These are phyloP conservation scores for Penicillium canariense DNA, from an alignment of 495 filamentous ascomycete genomes.

Conservation along the genomic window DNA sequence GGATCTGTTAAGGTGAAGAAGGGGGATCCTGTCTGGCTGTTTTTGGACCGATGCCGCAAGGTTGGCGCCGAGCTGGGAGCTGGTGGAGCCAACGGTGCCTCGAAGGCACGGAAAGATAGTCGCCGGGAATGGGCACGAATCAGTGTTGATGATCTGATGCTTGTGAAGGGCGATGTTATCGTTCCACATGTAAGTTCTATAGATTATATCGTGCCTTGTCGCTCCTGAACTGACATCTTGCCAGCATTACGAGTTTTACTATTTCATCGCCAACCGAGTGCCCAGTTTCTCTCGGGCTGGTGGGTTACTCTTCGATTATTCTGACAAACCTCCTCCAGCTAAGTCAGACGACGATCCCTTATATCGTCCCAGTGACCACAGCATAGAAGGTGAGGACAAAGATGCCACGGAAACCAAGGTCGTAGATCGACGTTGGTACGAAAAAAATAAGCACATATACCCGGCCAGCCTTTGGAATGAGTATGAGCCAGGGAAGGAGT, in stretches of 20 bases:
- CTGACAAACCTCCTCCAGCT: constrained; percentile 49
- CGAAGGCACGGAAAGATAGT: constrained; percentile 57
- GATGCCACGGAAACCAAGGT: constrained; percentile 89
- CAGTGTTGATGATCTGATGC: constrained; percentile 93
- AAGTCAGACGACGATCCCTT: constrained; percentile 43
- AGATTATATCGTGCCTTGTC: too few relatives aligned
- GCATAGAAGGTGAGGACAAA: constrained; percentile 74
- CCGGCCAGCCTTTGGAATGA: constrained; percentile 95
- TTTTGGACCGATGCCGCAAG: constrained; percentile 85
- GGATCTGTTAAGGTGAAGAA: constrained; percentile 84
- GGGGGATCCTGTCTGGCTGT: constrained; percentile 86
- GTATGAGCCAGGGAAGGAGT: constrained; percentile 87
- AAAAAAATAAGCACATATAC: constrained; percentile 96
- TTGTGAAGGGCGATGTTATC: constrained; percentile 89
- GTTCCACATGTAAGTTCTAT: constrained; percentile 78
- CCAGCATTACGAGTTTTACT: constrained; percentile 94
- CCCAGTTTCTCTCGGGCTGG: constrained; percentile 58
- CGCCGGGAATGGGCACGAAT: constrained; percentile 88
- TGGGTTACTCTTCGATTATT: constrained; percentile 73
- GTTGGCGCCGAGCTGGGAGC: constrained; percentile 81
- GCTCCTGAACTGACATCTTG: constrained; percentile 19
- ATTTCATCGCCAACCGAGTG: constrained; percentile 90
- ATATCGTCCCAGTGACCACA: constrained; percentile 41
- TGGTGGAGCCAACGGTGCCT: constrained; percentile 51
- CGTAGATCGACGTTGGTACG: constrained; percentile 94